Base-by-base conservation (phyloP, 768 basidiomycete genomes). In the Scleroderma bovista region DNA sequence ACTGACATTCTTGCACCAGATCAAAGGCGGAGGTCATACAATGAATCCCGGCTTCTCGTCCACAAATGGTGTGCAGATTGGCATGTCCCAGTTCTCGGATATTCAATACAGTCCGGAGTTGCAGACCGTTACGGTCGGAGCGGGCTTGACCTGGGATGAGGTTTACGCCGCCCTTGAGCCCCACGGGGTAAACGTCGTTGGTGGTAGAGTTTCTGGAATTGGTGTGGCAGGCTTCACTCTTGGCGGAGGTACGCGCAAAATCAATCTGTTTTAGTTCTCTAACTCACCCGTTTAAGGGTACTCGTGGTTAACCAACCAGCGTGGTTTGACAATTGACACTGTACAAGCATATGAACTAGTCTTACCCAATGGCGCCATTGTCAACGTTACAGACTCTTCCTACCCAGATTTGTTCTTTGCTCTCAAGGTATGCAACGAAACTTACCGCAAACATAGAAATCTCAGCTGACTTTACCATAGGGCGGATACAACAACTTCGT, bases 401-500 rank as follows among this genome's bases (percentile, higher is more conserved):
- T 54, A 67, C 44, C 63, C 71, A 0, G 72, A 76, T 44, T 49
- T 78, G 1, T 75, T 75, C 60, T 76, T 66, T 42, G 71, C 60
- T n/a, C 58, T 77, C n/a, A 75, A 69, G 60, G 75, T 74, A 52
- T 11, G 63, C 9, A 19, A 15, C 26, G 19, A 29, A 29, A 5
- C 26, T 5, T 29, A 29, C 26, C 26, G 4, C 9, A 29, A 5
- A 5, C 26, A 4, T 29, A 29, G 15, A 12, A 26, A n/a, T 12
- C 13, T 29, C 4, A 17, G 12, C 13, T 26, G 4, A n/a, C n/a
- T 15, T 16, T 29, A 26, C 9, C n/a, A 3, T 47, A 83, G 79
- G 84, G 83, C 29, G 83, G 82, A 10, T 60, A 72, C 54, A 83
- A 86, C 53, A 86, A 85, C 53, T 84, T 81, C 51, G 75, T 74